phyloP scores from a whole-genome alignment of 225 moss, liverwort and hornwort genomes.

The Bryoerythrophyllum caledonicum region DNA sequence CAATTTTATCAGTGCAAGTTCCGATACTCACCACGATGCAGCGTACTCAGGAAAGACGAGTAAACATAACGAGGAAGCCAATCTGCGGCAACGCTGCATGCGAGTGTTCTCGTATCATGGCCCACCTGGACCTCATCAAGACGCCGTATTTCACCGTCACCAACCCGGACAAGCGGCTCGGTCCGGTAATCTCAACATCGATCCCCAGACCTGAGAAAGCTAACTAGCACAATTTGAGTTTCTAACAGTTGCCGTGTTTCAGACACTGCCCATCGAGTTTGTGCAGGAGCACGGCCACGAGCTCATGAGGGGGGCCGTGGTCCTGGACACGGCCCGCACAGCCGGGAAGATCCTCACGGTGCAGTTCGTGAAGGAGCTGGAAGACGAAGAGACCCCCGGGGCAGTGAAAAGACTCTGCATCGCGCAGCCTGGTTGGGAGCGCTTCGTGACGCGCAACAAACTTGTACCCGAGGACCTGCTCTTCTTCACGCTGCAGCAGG shows the following conservation, averaged over 20 bases:
- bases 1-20: too few relatives aligned
- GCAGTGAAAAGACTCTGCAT: background rate
- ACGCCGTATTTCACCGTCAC: background rate
- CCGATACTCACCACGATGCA: too few relatives aligned
- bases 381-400: background rate
- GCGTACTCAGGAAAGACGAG: background rate
- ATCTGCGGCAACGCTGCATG: background rate
- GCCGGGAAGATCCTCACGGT: slow-evolving; percentile 4
- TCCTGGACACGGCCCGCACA: background rate
- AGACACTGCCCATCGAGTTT: slow-evolving; percentile 4
- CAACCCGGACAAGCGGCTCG: background rate
- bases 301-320: background rate
- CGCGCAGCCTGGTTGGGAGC: slow-evolving; percentile 14
- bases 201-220: background rate
- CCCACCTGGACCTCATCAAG: background rate
- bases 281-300: slow-evolving; percentile 3
- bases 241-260: background rate
- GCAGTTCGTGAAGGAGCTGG: background rate
- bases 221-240: too few relatives aligned
- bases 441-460: background rate
- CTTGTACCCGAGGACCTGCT: slow-evolving; percentile 9
- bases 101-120: slow-evolving; percentile 9
- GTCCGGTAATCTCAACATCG: slow-evolving; percentile 7
- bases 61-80: background rate
- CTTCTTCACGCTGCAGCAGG: slow-evolving; percentile 13